Percentiles rank a stretch among this genome's conserved stretches.
Conservation (phyloP, 306 rosid genomes). For the Notholithocarpus densiflorus region DNA sequence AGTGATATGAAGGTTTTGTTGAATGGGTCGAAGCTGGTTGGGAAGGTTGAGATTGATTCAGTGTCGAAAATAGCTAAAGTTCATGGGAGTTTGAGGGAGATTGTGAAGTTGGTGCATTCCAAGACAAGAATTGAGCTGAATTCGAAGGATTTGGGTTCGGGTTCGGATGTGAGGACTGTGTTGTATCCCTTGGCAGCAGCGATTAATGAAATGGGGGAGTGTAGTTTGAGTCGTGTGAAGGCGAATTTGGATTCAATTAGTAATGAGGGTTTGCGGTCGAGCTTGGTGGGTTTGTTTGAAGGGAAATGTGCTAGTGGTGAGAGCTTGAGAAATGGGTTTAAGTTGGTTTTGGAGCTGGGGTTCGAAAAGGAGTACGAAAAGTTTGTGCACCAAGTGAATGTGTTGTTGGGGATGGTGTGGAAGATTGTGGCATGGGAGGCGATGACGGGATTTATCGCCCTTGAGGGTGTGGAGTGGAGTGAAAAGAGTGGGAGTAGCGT, state of each 20-base stretch:
- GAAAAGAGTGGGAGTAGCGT: conserved; percentile 33
- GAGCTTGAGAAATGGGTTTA: conserved; percentile 35
- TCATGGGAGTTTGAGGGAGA: conserved; percentile 65
- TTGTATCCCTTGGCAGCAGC: conserved; percentile 47
- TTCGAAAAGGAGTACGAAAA: conserved; percentile 40
- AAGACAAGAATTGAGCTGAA: conserved; percentile 60
- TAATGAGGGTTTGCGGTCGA: conserved; percentile 18
- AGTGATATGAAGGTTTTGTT: conserved; percentile 68
- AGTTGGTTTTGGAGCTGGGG: conserved; percentile 38
- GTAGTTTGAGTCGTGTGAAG: conserved; percentile 47
- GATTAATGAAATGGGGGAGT: conserved; percentile 47
- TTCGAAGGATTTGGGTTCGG: conserved; percentile 37
- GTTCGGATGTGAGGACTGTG: conserved; percentile 30
- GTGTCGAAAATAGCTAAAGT: conserved; percentile 43
- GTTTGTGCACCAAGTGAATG: conserved; percentile 52
- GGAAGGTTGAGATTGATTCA: conserved; percentile 41
- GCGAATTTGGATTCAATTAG: conserved; percentile 35
- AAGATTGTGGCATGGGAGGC: conserved; percentile 76
- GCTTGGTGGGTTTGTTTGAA: conserved; percentile 42
- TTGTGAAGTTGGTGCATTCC: conserved; percentile 57
- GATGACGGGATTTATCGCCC: conserved; percentile 37
- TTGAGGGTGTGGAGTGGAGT: conserved; percentile 55
- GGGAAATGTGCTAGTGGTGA: conserved; percentile 45
- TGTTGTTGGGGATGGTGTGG: conserved; percentile 57
- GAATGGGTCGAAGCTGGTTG: conserved; percentile 78